A percentile compares a stretch with the other conserved stretches of the same genome.
These are phyloP conservation scores for Cryphonectria naterciae DNA, from an alignment of 2,329 filamentous ascomycete genomes.

Conservation along the genomic window DNA sequence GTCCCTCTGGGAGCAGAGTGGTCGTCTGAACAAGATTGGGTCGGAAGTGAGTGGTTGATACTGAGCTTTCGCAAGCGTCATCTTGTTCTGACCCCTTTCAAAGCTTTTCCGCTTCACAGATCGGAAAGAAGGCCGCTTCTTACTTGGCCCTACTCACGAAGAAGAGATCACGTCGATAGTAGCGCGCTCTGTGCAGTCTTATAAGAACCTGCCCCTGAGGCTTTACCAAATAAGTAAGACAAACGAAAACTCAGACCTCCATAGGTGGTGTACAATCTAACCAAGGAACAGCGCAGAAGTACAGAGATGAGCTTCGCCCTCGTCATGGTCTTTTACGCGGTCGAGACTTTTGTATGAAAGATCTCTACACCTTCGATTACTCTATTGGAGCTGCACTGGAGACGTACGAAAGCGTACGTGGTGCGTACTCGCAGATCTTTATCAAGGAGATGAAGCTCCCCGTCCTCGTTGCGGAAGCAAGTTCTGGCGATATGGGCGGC, in stretches of 20 bases:
- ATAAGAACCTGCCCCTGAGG: slow-evolving; percentile 82
- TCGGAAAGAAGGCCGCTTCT: slow-evolving; percentile 72
- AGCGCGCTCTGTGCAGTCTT: slow-evolving; percentile 72
- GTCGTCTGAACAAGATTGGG: slow-evolving; percentile 72
- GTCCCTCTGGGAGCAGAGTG: slow-evolving; percentile 79
- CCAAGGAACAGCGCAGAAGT: slow-evolving; percentile 72
- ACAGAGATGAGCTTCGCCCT: slow-evolving; percentile 88
- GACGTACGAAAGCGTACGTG: slow-evolving; percentile 77
- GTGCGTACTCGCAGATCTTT: slow-evolving; percentile 77
- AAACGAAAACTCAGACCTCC: neutral
- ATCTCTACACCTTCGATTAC: slow-evolving; percentile 92
- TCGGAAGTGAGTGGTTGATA: slow-evolving; percentile 64
- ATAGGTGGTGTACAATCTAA: neutral
- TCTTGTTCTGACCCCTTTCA: slow-evolving; percentile 35
- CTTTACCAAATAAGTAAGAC: slow-evolving; percentile 84
- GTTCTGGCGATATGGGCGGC: slow-evolving; percentile 96
- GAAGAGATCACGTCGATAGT: slow-evolving; percentile 92
- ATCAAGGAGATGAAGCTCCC: slow-evolving; percentile 76
- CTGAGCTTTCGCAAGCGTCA: slow-evolving; percentile 13
- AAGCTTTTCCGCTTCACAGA: slow-evolving; percentile 82
- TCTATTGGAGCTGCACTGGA: slow-evolving; percentile 69
- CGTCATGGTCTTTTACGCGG: slow-evolving; percentile 85
- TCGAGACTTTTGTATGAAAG: slow-evolving; percentile 96
- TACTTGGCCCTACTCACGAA: slow-evolving; percentile 92
- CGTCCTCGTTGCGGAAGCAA: slow-evolving; percentile 83